Percentiles rank a stretch among this genome's conserved stretches.
Conservation (phyloP, 2,329 filamentous ascomycete genomes). For the Paecilomyces fulvus region DNA sequence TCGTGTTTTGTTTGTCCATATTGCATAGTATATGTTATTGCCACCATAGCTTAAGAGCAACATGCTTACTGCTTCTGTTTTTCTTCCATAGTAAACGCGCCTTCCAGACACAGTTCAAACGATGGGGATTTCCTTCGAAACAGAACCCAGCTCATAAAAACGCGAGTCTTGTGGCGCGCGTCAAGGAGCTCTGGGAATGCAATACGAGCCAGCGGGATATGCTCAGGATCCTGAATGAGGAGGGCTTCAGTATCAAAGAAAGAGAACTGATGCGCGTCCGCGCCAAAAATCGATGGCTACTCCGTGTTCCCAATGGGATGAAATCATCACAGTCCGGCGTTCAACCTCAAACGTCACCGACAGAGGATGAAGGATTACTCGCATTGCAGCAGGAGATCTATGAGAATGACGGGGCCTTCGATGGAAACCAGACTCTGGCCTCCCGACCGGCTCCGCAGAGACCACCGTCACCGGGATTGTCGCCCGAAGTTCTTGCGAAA, state of each 20-base stretch:
- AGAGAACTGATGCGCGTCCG: constrained; percentile 63
- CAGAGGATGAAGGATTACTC: constrained; percentile 30
- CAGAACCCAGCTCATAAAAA: constrained; percentile 66
- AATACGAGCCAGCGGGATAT: constrained; percentile 68
- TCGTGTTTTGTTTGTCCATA: background rate
- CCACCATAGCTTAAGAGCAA: background rate
- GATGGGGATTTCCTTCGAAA: constrained; percentile 72
- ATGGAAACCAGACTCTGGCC: constrained; percentile 18
- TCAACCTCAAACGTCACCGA: constrained; percentile 15
- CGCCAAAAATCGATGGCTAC: constrained; percentile 58
- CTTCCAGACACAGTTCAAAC: constrained; percentile 66
- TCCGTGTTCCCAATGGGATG: constrained; percentile 55
- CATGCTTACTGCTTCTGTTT: background rate
- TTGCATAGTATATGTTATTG: background rate
- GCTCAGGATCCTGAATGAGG: constrained; percentile 58
- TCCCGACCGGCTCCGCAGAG: constrained; percentile 12
- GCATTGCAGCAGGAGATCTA: constrained; percentile 33
- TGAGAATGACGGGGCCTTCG: constrained; percentile 20
- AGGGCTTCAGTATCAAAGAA: constrained; percentile 65
- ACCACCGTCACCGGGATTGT: constrained; percentile 25
- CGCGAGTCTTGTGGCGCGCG: constrained; percentile 54
- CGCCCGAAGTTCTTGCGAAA: constrained; percentile 44
- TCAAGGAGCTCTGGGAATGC: constrained; percentile 69
- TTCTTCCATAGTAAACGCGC: constrained; percentile 56
- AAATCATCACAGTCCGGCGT: constrained; percentile 33